Evolutionary conservation across 2,329 filamentous ascomycete species (phyloP).

Genomic region (Aureobasidium sp.): DNA sequence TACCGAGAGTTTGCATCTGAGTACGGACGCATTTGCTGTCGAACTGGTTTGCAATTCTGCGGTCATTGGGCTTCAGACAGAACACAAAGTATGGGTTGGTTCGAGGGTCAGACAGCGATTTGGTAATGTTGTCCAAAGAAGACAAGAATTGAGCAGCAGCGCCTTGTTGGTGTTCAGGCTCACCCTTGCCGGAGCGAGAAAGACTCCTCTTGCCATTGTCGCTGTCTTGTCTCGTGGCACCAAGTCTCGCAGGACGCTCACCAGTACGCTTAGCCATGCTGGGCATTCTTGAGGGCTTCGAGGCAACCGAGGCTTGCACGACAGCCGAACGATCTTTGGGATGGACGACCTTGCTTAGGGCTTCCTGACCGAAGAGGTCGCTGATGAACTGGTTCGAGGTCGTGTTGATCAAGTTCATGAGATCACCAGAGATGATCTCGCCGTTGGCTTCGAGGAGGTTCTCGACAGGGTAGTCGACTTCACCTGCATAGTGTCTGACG

Average conservation of each 20-base stretch:
- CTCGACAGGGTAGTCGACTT: conserved; percentile 86
- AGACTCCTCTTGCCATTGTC: conserved; percentile 28
- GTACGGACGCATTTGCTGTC: conserved; percentile 96
- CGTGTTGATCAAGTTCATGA: conserved; percentile 86
- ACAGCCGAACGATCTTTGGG: conserved; percentile 84
- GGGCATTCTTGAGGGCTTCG: conserved; percentile 84
- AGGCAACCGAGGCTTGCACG: conserved; percentile 93
- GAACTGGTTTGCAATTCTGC: conserved; percentile 95
- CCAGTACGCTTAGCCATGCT: conserved; percentile 82
- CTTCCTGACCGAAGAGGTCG: conserved; percentile 92
- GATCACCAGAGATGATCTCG: conserved; percentile 88
- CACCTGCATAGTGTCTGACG: conserved; percentile 90
- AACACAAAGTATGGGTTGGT: conserved; percentile 96
- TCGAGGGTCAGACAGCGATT: conserved; percentile 71
- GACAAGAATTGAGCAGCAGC: conserved; percentile 88
- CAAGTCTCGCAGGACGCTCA: conserved; percentile 44
- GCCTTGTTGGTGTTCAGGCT: conserved; percentile 59
- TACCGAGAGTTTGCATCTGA: conserved; percentile 90
- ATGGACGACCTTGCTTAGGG: conserved; percentile 85
- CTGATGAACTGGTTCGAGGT: conserved; percentile 84
- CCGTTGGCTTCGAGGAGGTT: conserved; percentile 91
- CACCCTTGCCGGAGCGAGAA: conserved; percentile 33
- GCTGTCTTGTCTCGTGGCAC: conserved; percentile 36
- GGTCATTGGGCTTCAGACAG: conserved; percentile 93
- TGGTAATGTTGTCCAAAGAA: conserved; percentile 82